Conservation (phyloP, 768 basidiomycete genomes). For the Pleurotus ostreatus region DNA sequence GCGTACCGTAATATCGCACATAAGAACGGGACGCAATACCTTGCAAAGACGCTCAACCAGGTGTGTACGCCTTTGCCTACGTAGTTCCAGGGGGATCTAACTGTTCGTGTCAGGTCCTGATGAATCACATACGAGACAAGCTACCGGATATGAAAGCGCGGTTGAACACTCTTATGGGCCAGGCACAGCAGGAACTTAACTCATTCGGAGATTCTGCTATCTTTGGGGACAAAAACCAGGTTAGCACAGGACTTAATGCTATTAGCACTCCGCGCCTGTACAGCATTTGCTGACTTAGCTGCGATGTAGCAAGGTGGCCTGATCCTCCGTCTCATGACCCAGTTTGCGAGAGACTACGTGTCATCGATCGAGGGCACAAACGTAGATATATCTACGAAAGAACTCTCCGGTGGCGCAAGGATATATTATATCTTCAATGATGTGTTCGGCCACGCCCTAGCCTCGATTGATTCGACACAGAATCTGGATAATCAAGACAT, state of each 20-base stretch:
- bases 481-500: slow-evolving; percentile 95
- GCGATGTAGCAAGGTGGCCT: slow-evolving; percentile 72
- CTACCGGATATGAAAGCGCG: slow-evolving; percentile 99
- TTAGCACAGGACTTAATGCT: slow-evolving; percentile 19
- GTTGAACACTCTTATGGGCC: slow-evolving; percentile 96
- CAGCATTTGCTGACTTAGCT: background rate
- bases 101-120: slow-evolving; percentile 56
- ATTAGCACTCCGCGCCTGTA: background rate
- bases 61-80: slow-evolving; percentile 34
- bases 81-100: no score
- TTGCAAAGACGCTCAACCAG: slow-evolving; percentile 92
- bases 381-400: slow-evolving; percentile 95
- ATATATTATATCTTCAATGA: slow-evolving; percentile 99
- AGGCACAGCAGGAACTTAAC: slow-evolving; percentile 97
- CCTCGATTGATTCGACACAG: slow-evolving; percentile 83
- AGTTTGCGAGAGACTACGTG: slow-evolving; percentile 95
- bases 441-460: slow-evolving; percentile 89
- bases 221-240: slow-evolving; percentile 88
- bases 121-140: slow-evolving; percentile 98
- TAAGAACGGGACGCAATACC: slow-evolving; percentile 94
- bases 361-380: slow-evolving; percentile 97
- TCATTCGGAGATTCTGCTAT: slow-evolving; percentile 93
- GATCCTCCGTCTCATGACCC: slow-evolving; percentile 95
- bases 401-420: slow-evolving; percentile 94
- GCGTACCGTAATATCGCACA: slow-evolving; percentile 95